Conservation (phyloP, 192 early-diverging fungal species). For the Rhizoclosmatium globosum region DNA sequence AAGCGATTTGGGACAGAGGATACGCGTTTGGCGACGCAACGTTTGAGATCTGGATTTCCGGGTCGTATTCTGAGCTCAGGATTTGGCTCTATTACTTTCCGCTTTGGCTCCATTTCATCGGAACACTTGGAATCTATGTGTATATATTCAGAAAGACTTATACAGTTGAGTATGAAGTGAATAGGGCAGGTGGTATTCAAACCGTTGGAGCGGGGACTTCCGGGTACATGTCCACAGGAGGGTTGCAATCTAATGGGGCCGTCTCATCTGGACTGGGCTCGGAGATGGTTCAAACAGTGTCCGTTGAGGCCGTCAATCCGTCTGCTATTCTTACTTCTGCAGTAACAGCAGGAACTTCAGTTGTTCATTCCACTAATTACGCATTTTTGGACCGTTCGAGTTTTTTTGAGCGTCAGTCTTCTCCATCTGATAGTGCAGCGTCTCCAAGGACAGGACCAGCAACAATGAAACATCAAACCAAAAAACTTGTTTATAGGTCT, state of each 20-base stretch:
- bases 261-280: too few species aligned
- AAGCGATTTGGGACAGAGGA: background rate
- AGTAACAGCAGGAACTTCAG: too few species aligned
- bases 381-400: too few species aligned
- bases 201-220: background rate
- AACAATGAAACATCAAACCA: background rate
- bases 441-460: background rate
- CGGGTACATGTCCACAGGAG: background rate
- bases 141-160: background rate
- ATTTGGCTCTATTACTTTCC: slow-evolving; percentile 12
- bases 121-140: background rate
- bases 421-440: too few species aligned
- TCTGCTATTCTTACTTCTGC: too few species aligned
- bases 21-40: slow-evolving; percentile 15
- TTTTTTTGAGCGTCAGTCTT: too few species aligned
- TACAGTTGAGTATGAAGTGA: background rate
- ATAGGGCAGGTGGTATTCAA: too few species aligned
- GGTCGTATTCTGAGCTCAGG: background rate
- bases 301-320: background rate
- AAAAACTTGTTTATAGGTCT: background rate
- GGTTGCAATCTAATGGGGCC: background rate
- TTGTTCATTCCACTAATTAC: too few species aligned
- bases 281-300: background rate
- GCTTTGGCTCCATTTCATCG: slow-evolving; percentile 1
- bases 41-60: slow-evolving; percentile 26